These are phyloP conservation scores for Microbotryum intermedium DNA, from an alignment of 1,284 basidiomycete genomes.

Conservation along the genomic window DNA sequence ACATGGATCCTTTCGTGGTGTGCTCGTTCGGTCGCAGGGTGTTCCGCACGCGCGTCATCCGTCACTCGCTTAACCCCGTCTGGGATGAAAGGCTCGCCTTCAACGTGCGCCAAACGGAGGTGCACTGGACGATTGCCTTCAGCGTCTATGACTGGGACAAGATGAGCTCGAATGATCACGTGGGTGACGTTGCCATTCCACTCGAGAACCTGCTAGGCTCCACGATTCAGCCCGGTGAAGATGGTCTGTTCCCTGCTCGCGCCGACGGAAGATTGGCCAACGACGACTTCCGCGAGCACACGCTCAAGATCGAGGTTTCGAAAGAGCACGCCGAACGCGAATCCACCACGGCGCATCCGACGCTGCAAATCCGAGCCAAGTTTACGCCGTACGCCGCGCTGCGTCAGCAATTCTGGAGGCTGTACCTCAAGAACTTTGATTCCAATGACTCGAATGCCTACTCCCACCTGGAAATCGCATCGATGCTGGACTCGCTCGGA, in stretches of 20 bases:
- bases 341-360: slow-evolving; percentile 34
- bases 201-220: slow-evolving; percentile 60
- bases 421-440: slow-evolving; percentile 85
- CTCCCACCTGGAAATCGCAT: slow-evolving; percentile 77
- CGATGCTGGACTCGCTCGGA: slow-evolving; percentile 95
- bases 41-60: slow-evolving; percentile 60
- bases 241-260: slow-evolving; percentile 58
- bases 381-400: slow-evolving; percentile 75
- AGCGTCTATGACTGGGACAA: slow-evolving; percentile 92
- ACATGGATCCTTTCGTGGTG: slow-evolving; percentile 97
- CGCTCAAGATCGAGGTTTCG: slow-evolving; percentile 12
- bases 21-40: slow-evolving; percentile 95
- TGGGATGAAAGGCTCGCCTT: slow-evolving; percentile 97
- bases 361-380: slow-evolving; percentile 57
- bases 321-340: slow-evolving; percentile 6
- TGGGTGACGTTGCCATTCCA: slow-evolving; percentile 66
- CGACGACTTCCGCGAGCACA: slow-evolving; percentile 47
- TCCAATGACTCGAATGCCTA: slow-evolving; percentile 70
- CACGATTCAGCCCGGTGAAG: slow-evolving; percentile 62
- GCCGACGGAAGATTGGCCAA: slow-evolving; percentile 44
- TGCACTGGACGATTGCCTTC: slow-evolving; percentile 53
- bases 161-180: slow-evolving; percentile 64
- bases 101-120: slow-evolving; percentile 84
- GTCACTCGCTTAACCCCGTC: slow-evolving; percentile 60
- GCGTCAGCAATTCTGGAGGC: slow-evolving; percentile 65